These are phyloP conservation scores for Mycena sp. DNA, from an alignment of 1,284 basidiomycete genomes.

Conservation along the genomic window DNA sequence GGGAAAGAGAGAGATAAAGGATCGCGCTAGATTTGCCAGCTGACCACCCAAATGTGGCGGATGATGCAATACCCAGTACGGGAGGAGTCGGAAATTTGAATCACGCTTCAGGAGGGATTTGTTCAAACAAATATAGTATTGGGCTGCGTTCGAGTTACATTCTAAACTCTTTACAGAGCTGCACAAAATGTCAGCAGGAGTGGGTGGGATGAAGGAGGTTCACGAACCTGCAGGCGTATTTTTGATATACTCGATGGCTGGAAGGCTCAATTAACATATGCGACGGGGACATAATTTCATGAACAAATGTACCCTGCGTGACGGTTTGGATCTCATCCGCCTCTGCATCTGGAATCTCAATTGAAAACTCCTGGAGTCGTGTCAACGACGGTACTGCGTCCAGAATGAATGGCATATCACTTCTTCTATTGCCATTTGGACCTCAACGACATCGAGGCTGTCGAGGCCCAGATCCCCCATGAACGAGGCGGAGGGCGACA, in stretches of 20 bases:
- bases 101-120: conserved; percentile 12
- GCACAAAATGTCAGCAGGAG: conserved; percentile 35
- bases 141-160: conserved; percentile 35
- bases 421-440: conserved; percentile 99
- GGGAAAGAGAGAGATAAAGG: conserved; percentile 11
- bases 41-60: conserved; percentile 16
- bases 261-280: conserved; percentile 25
- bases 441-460: conserved; percentile 97
- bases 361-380: conserved; percentile 75
- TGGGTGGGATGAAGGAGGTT: conserved; percentile 30
- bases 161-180: conserved; percentile 35
- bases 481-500: conserved; percentile 82
- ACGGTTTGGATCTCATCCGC: conserved; percentile 98
- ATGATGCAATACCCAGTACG: conserved; percentile 16
- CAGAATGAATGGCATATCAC: conserved; percentile 54
- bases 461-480: conserved; percentile 92
- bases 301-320: conserved; percentile 77
- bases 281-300: conserved; percentile 6
- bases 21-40: conserved; percentile 12
- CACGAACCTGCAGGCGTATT: conserved; percentile 89
- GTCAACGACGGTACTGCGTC: conserved; percentile 3
- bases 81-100: neutral
- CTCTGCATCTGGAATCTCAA: conserved; percentile 97
- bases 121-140: conserved; percentile 22
- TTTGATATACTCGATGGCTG: conserved; percentile 97